Evolutionary conservation across 2,329 filamentous ascomycete genomes (phyloP).

Genomic region (Colletotrichum tabaci): DNA sequence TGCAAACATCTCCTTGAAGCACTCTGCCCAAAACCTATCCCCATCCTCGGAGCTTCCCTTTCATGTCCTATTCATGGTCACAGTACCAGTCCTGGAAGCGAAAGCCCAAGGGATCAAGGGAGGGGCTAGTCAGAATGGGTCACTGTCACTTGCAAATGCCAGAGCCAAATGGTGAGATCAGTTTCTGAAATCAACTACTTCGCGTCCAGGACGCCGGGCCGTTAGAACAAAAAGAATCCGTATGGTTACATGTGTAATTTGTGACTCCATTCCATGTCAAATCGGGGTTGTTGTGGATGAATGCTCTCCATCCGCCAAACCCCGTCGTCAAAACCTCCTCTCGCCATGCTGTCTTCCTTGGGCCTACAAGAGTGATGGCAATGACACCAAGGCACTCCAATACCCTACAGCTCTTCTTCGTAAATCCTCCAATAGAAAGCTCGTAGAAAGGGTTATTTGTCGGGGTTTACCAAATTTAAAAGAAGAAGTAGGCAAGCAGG

Average conservation of each 20-base stretch:
- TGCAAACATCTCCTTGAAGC: neutral
- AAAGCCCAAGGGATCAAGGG: neutral
- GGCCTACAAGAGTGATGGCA: slow-evolving; percentile 2
- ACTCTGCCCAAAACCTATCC: neutral
- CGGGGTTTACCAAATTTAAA: slow-evolving; percentile 68
- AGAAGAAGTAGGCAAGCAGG: slow-evolving; percentile 95
- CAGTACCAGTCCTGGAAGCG: neutral
- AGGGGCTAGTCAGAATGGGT: too few relatives aligned
- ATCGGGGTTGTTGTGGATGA: slow-evolving; percentile 18
- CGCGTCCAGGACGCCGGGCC: slow-evolving; percentile 38
- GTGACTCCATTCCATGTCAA: slow-evolving; percentile 35
- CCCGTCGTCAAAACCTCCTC: slow-evolving; percentile 14
- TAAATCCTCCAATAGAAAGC: slow-evolving; percentile 30
- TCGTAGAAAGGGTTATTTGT: slow-evolving; percentile 27
- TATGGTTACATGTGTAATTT: slow-evolving; percentile 41
- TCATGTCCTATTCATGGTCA: neutral
- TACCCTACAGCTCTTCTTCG: slow-evolving; percentile 16
- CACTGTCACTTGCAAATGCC: neutral
- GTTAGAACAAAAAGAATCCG: slow-evolving; percentile 38
- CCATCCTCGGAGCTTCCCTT: neutral
- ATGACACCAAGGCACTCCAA: neutral
- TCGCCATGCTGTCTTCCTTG: slow-evolving; percentile 6
- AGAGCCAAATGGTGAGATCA: slow-evolving; percentile 5
- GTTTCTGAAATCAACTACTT: slow-evolving; percentile 38
- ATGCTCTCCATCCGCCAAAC: slow-evolving; percentile 18